Evolutionary conservation across 2,329 filamentous ascomycete species (phyloP).

Genomic region (Aspergillus ochraceus): DNA sequence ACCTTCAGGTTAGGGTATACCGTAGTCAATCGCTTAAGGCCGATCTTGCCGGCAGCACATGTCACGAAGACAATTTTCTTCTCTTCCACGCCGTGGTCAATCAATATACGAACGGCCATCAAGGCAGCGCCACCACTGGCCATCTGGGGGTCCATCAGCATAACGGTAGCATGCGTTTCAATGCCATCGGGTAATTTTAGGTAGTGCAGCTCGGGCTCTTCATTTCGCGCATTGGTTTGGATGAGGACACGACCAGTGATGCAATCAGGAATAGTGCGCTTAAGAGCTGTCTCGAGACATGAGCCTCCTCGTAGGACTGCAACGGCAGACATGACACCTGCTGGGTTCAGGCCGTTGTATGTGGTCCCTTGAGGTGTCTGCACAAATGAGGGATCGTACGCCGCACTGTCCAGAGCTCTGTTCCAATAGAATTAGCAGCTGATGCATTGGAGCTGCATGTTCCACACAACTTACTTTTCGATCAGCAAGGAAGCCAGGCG

Average conservation of each 20-base stretch:
- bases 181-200: constrained; percentile 76
- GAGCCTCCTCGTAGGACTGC: constrained; percentile 86
- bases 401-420: constrained; percentile 74
- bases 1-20: constrained; percentile 87
- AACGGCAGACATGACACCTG: constrained; percentile 79
- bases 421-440: not conserved
- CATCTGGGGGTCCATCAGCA: constrained; percentile 93
- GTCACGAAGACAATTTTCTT: constrained; percentile 89
- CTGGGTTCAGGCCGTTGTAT: constrained; percentile 71
- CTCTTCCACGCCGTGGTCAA: constrained; percentile 87
- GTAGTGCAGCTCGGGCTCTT: constrained; percentile 92
- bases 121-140: constrained; percentile 80
- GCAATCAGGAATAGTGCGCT: constrained; percentile 89
- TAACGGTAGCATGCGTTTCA: constrained; percentile 71
- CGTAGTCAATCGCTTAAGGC: constrained; percentile 78
- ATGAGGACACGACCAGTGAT: constrained; percentile 86
- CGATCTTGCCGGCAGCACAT: constrained; percentile 82
- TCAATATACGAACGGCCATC: constrained; percentile 94
- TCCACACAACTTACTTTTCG: constrained; percentile 54
- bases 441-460: not conserved
- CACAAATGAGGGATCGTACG: constrained; percentile 65
- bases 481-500: constrained; percentile 80
- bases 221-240: constrained; percentile 79
- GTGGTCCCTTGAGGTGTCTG: constrained; percentile 67
- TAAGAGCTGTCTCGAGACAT: constrained; percentile 82